These are phyloP conservation scores for Populus hybrid DNA, from an alignment of 441 rosid genomes.

Conservation along the genomic window DNA sequence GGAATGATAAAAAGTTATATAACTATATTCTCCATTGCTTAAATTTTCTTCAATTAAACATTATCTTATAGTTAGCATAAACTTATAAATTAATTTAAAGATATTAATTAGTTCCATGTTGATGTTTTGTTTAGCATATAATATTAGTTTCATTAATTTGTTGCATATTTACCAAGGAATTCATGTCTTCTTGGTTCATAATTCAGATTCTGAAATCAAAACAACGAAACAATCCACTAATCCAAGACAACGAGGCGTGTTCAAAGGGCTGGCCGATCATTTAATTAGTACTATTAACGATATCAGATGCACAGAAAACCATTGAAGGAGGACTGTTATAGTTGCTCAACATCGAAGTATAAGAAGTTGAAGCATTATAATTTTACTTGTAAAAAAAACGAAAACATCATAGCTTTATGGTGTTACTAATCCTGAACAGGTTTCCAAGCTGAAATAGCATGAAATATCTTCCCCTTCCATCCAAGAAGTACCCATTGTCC, in stretches of 20 bases:
- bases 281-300: background rate
- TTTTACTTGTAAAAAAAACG: background rate
- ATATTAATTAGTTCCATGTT: too few species aligned
- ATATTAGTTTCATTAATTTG: background rate
- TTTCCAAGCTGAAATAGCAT: slow-evolving; percentile 63
- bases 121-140: too few species aligned
- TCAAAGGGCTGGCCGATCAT: background rate
- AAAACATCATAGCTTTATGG: background rate
- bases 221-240: background rate
- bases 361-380: background rate
- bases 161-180: background rate
- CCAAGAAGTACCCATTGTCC: slow-evolving; percentile 67
- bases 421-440: slow-evolving; percentile 27
- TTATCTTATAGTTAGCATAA: too few species aligned
- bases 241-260: background rate
- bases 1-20: too few species aligned
- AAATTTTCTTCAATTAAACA: too few species aligned
- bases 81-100: too few species aligned
- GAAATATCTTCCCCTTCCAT: slow-evolving; percentile 72
- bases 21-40: too few species aligned
- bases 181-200: background rate
- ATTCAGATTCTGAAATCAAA: background rate
- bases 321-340: background rate
- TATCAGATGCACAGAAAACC: background rate
- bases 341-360: background rate